These are phyloP conservation scores for Backusella luteola DNA, from an alignment of 192 early-diverging fungal species.

Conservation along the genomic window DNA sequence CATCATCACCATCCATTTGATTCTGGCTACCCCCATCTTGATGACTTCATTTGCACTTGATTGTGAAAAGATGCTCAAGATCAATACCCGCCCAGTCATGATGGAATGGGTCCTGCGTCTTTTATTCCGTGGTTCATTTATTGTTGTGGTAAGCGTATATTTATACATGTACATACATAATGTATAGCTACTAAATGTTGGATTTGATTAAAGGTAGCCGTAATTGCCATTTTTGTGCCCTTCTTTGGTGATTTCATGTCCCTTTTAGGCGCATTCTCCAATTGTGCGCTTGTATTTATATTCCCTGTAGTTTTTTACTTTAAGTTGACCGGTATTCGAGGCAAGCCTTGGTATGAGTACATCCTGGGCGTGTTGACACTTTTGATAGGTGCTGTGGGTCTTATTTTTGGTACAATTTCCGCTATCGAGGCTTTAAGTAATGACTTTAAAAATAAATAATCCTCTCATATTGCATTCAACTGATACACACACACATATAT, in stretches of 20 bases:
- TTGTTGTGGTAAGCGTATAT: conserved; percentile 43
- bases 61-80: conserved; percentile 56
- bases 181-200: no score
- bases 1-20: conserved; percentile 73
- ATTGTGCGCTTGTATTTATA: conserved; percentile 66
- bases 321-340: conserved; percentile 59
- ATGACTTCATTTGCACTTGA: conserved; percentile 68
- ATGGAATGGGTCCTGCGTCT: conserved; percentile 52
- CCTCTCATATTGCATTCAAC: not conserved
- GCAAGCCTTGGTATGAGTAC: conserved; percentile 20
- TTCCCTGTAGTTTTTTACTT: conserved; percentile 73
- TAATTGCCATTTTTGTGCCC: conserved; percentile 63
- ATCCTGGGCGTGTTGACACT: conserved; percentile 12
- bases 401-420: conserved; percentile 33
- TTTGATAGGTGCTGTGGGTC: conserved; percentile 27
- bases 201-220: not conserved
- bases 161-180: not conserved
- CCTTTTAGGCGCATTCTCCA: conserved; percentile 70
- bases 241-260: conserved; percentile 78
- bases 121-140: conserved; percentile 51
- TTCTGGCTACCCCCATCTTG: conserved; percentile 75
- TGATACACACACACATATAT: not conserved
- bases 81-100: conserved; percentile 35
- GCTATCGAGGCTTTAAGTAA: conserved; percentile 16
- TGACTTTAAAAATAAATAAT: conserved; percentile 12